These are phyloP conservation scores for Mortierella hygrophila DNA, from an alignment of 192 early-diverging fungal genomes.

Conservation along the genomic window DNA sequence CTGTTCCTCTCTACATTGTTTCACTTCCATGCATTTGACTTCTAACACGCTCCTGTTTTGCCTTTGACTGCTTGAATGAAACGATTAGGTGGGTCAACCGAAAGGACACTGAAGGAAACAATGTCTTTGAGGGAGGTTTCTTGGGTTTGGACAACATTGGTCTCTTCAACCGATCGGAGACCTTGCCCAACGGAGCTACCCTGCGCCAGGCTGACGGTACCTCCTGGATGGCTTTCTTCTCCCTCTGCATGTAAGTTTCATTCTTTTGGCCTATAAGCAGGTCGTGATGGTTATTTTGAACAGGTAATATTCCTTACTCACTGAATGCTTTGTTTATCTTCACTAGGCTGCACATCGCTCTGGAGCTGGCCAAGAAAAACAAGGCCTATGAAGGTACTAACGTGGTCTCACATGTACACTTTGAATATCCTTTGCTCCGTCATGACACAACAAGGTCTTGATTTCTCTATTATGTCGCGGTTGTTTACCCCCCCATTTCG, in stretches of 20 bases:
- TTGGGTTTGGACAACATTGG: slow-evolving; percentile 70
- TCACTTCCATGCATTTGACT: neutral
- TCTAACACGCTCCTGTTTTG: neutral
- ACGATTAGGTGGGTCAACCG: slow-evolving; percentile 63
- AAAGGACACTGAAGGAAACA: slow-evolving; percentile 64
- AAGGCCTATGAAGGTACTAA: slow-evolving; percentile 33
- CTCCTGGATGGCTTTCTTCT: slow-evolving; percentile 66
- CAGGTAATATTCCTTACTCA: neutral
- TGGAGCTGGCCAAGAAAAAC: slow-evolving; percentile 47
- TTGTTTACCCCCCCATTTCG: no score
- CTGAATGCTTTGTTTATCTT: neutral
- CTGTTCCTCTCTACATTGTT: neutral
- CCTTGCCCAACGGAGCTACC: slow-evolving; percentile 56
- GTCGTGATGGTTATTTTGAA: neutral
- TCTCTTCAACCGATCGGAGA: slow-evolving; percentile 67
- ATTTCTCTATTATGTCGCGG: no score
- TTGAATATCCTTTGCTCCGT: neutral
- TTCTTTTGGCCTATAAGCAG: neutral
- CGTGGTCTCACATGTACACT: neutral
- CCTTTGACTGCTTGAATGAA: no score
- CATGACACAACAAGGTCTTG: neutral
- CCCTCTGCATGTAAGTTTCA: slow-evolving; percentile 42
- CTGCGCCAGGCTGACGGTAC: slow-evolving; percentile 67
- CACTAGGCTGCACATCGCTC: slow-evolving; percentile 42
- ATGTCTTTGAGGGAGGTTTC: slow-evolving; percentile 68